Conservation (phyloP, 1,139 yeast genomes). For the Suhomyces coccinellae region DNA sequence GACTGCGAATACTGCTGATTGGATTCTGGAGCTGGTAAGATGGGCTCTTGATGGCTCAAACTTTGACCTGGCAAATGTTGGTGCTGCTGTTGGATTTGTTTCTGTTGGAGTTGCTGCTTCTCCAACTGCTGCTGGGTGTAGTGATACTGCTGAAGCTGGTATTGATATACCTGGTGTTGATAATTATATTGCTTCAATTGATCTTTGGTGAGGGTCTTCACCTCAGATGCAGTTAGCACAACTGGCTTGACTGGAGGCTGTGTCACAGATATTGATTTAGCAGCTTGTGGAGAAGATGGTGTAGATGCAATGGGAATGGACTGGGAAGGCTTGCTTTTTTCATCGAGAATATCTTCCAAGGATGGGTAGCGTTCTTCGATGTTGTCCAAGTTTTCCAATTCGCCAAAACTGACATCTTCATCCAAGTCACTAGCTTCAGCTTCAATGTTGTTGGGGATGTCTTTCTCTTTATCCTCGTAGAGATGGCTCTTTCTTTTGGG, state of each 20-base stretch:
- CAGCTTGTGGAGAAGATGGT: not conserved
- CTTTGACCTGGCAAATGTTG: not conserved
- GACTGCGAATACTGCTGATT: not conserved
- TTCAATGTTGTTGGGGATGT: not conserved
- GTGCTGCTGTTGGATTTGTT: slow-evolving; percentile 4
- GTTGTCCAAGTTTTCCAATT: slow-evolving; percentile 39
- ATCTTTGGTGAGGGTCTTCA: slow-evolving; percentile 23
- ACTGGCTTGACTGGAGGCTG: slow-evolving; percentile 21
- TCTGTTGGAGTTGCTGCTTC: slow-evolving; percentile 11
- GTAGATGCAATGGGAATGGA: not conserved
- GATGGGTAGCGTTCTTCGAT: slow-evolving; percentile 49
- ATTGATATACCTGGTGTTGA: slow-evolving; percentile 25
- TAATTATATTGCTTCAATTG: slow-evolving; percentile 27
- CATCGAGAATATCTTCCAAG: slow-evolving; percentile 34
- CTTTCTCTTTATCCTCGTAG: not conserved
- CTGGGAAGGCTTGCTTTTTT: not conserved
- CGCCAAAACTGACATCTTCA: slow-evolving; percentile 26
- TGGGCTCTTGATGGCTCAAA: not conserved
- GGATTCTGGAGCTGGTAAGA: not conserved
- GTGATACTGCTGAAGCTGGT: slow-evolving; percentile 14
- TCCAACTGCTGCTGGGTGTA: slow-evolving; percentile 13
- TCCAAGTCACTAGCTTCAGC: slow-evolving; percentile 2
- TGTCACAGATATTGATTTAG: not conserved
- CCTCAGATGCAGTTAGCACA: slow-evolving; percentile 18
- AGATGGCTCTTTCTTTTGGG: slow-evolving; percentile 3